phyloP scores from a whole-genome alignment of 2,329 filamentous ascomycete genomes.

The Byssoonygena ceratinophila region DNA sequence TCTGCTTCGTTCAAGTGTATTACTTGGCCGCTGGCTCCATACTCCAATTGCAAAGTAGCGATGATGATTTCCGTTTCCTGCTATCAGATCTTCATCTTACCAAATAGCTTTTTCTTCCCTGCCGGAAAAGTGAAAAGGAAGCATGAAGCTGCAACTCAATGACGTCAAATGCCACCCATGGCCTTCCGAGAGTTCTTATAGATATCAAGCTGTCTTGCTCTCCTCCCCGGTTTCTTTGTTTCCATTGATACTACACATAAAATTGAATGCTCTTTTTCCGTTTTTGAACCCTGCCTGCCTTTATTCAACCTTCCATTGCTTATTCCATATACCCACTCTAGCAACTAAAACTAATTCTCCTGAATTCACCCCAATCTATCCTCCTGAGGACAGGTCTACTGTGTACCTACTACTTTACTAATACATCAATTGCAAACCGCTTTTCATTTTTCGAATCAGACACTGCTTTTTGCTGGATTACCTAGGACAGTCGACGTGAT shows the following conservation, averaged over 20 bases:
- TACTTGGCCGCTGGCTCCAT: background rate
- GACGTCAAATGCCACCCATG: constrained; percentile 3
- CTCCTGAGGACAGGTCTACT: no score
- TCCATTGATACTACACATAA: background rate
- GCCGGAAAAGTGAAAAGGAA: background rate
- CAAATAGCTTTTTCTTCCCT: background rate
- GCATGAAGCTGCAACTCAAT: background rate
- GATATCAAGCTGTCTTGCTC: background rate
- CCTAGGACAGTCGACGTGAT: background rate
- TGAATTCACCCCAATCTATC: background rate
- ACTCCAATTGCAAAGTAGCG: no score
- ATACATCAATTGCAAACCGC: no score
- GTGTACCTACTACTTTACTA: no score
- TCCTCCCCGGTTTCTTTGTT: background rate
- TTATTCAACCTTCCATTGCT: background rate
- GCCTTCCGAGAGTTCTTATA: constrained; percentile 5
- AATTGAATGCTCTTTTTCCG: no score
- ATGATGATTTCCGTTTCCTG: background rate
- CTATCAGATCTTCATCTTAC: background rate
- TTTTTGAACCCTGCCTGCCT: background rate
- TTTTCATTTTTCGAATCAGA: background rate
- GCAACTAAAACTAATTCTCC: background rate
- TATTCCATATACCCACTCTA: background rate
- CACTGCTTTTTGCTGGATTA: background rate
- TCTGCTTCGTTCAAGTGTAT: background rate